These are phyloP conservation scores for Paxillus involutus DNA, from an alignment of 768 basidiomycete genomes.

Conservation along the genomic window DNA sequence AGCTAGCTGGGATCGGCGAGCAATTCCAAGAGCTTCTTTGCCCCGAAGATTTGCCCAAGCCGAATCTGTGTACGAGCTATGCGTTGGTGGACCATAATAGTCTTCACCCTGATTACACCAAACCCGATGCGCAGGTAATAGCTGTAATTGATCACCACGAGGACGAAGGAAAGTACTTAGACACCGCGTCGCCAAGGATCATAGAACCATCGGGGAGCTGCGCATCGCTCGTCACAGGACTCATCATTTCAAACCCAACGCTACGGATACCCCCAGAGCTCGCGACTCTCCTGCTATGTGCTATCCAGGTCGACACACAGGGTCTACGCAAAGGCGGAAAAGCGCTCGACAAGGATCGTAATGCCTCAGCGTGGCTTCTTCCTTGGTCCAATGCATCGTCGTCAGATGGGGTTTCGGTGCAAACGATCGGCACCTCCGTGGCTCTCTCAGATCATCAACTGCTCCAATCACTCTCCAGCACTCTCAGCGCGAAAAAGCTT, in stretches of 20 bases:
- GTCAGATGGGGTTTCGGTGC: conserved; percentile 3
- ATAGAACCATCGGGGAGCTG: conserved; percentile 78
- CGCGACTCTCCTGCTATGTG: conserved; percentile 75
- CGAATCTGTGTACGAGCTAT: conserved; percentile 50
- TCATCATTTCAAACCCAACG: conserved; percentile 23
- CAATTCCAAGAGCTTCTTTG: conserved; percentile 61
- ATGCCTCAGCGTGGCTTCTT: conserved; percentile 64
- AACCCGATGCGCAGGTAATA: conserved; percentile 50
- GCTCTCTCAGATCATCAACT: conserved; percentile 38
- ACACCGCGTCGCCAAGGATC: conserved; percentile 63
- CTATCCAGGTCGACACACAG: conserved; percentile 84
- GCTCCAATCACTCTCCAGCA: conserved; percentile 53
- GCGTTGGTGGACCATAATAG: conserved; percentile 92
- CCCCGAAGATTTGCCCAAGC: conserved; percentile 58
- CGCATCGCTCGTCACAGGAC: conserved; percentile 58
- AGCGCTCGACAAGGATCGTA: conserved; percentile 61
- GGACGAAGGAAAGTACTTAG: conserved; percentile 71
- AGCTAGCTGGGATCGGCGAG: conserved; percentile 51
- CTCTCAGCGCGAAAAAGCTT: conserved; percentile 49
- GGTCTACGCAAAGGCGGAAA: conserved; percentile 81
- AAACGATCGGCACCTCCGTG: conserved; percentile 10
- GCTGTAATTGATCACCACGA: conserved; percentile 90
- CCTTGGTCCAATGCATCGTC: conserved; percentile 50
- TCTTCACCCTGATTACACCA: conserved; percentile 46
- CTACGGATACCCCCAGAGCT: conserved; percentile 51